These are phyloP conservation scores for Cardamine occulta DNA, from an alignment of 345 rosid species.

Conservation along the genomic window DNA sequence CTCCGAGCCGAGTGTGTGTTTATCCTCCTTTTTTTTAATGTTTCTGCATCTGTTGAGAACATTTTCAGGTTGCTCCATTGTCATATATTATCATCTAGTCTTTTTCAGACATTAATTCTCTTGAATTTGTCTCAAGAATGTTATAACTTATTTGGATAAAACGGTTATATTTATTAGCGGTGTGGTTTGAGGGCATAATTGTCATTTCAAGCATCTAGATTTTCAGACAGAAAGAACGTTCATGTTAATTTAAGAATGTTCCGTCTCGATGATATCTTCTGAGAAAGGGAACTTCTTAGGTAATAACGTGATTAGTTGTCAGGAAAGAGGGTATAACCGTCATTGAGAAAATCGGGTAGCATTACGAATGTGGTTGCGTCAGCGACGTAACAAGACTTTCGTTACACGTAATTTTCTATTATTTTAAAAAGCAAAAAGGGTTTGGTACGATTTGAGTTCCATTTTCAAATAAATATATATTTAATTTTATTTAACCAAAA, in stretches of 20 bases:
- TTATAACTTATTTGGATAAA: background rate
- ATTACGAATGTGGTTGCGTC: constrained; percentile 38
- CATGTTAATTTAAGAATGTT: background rate
- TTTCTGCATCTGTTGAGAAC: constrained; percentile 32
- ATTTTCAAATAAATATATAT: background rate
- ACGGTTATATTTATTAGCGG: background rate
- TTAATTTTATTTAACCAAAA: background rate
- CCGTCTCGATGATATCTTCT: background rate
- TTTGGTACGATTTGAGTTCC: constrained; percentile 16
- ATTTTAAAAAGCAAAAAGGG: background rate
- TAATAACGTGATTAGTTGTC: background rate
- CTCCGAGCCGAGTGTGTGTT: constrained; percentile 2
- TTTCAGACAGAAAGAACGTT: background rate
- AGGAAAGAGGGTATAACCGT: constrained; percentile 19
- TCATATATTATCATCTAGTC: constrained; percentile 38
- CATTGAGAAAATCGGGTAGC: constrained; percentile 9
- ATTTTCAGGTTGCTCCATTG: constrained; percentile 33
- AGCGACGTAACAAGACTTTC: constrained; percentile 37
- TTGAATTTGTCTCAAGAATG: constrained; percentile 11
- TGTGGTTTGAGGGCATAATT: constrained; percentile 8
- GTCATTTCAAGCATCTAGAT: constrained; percentile 13
- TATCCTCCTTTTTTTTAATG: background rate
- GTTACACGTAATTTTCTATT: constrained; percentile 31
- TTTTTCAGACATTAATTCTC: constrained; percentile 2
- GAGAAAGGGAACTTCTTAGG: constrained; percentile 5